Evolutionary conservation across 1,139 yeast genomes (phyloP).

Genomic region (Pneumocystis wakefieldiae): DNA sequence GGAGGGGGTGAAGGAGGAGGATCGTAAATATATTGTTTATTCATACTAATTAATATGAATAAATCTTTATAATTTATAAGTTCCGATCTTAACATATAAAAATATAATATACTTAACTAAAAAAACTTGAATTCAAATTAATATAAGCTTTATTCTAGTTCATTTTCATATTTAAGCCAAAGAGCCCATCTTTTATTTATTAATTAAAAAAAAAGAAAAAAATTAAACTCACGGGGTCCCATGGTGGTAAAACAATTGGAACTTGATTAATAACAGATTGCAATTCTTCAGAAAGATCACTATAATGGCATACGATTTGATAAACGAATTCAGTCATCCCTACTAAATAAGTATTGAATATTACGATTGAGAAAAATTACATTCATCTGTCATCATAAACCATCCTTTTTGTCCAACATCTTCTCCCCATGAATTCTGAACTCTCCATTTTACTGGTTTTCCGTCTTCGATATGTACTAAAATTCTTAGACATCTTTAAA

Average conservation of each 20-base stretch:
- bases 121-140: neutral
- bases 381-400: conserved; percentile 47
- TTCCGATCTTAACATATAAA: neutral
- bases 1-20: conserved; percentile 2
- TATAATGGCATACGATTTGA: conserved; percentile 44
- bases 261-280: conserved; percentile 35
- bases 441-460: conserved; percentile 50
- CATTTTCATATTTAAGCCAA: neutral
- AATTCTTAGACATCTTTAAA: neutral
- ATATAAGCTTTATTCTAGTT: neutral
- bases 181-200: neutral
- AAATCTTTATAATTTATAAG: neutral
- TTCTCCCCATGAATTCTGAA: conserved; percentile 58
- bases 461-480: conserved; percentile 36
- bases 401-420: conserved; percentile 46
- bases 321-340: conserved; percentile 53
- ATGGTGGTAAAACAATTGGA: conserved; percentile 41
- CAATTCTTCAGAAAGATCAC: conserved; percentile 33
- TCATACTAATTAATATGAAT: neutral
- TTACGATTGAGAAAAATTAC: neutral
- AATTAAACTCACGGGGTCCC: conserved; percentile 33
- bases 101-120: neutral
- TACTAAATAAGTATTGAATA: neutral
- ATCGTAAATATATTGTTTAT: neutral
- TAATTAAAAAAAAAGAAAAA: neutral